These are phyloP conservation scores for Pugionium dolabratum DNA, from an alignment of 345 rosid genomes.

Conservation along the genomic window DNA sequence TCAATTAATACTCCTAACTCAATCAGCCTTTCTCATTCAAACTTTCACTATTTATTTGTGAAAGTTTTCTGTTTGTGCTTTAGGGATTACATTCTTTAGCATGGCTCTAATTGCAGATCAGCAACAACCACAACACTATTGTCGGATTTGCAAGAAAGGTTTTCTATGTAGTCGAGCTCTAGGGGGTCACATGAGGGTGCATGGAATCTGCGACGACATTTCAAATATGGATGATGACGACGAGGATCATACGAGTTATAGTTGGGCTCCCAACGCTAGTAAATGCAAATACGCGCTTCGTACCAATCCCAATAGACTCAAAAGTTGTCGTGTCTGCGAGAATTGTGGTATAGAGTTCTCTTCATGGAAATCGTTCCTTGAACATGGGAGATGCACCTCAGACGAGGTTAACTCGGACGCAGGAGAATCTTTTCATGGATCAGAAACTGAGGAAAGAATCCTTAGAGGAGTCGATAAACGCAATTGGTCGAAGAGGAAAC, in stretches of 20 bases:
- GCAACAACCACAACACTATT: slow-evolving; percentile 46
- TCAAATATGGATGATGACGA: slow-evolving; percentile 46
- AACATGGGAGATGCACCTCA: slow-evolving; percentile 68
- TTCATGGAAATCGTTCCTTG: slow-evolving; percentile 82
- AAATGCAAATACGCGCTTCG: slow-evolving; percentile 70
- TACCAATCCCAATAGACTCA: slow-evolving; percentile 63
- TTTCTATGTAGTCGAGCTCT: slow-evolving; percentile 58
- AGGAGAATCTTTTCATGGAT: slow-evolving; percentile 38
- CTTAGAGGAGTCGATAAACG: slow-evolving; percentile 36
- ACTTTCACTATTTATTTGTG: neutral
- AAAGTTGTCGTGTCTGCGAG: slow-evolving; percentile 65
- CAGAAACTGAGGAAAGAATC: slow-evolving; percentile 42
- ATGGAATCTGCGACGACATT: slow-evolving; percentile 52
- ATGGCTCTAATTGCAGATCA: slow-evolving; percentile 43
- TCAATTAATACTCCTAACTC: slow-evolving; percentile 26
- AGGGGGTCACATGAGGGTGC: slow-evolving; percentile 73
- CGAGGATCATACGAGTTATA: slow-evolving; percentile 55
- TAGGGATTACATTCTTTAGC: neutral
- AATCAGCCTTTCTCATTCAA: neutral
- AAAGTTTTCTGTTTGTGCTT: neutral
- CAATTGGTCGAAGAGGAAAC: slow-evolving; percentile 70
- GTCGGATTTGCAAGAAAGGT: slow-evolving; percentile 67
- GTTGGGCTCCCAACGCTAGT: slow-evolving; percentile 43
- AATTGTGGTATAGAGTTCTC: slow-evolving; percentile 75
- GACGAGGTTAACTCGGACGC: slow-evolving; percentile 34